A percentile compares a stretch with the other conserved stretches of the same genome.
These are phyloP conservation scores for Suillus ampliporus DNA, from an alignment of 768 basidiomycete genomes.

Conservation along the genomic window DNA sequence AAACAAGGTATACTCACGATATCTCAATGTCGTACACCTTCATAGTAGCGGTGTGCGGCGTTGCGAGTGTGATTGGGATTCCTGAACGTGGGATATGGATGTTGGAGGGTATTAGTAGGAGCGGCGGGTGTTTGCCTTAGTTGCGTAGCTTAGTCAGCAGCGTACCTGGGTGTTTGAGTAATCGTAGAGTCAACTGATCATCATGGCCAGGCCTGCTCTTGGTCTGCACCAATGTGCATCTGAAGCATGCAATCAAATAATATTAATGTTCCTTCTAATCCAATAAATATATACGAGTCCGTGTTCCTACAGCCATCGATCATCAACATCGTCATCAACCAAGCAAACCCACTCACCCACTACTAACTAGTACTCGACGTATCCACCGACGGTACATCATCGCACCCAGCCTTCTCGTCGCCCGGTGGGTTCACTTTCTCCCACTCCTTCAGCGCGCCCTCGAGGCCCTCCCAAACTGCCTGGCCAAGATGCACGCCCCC, in stretches of 20 bases:
- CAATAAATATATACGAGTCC: not conserved
- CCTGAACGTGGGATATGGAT: too few relatives aligned
- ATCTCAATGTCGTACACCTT: not conserved
- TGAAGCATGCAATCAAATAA: too few relatives aligned
- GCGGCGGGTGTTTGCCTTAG: too few relatives aligned
- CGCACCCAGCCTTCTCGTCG: conserved; percentile 24
- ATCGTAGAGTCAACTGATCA: too few relatives aligned
- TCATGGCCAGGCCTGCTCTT: too few relatives aligned
- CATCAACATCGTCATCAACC: not conserved
- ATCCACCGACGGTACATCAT: conserved; percentile 34
- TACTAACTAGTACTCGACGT: conserved; percentile 25
- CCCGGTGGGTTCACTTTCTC: conserved; percentile 43
- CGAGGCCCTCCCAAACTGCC: conserved; percentile 79
- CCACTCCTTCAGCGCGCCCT: conserved; percentile 70
- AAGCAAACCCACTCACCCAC: not conserved
- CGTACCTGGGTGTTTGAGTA: too few relatives aligned
- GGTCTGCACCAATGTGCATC: too few relatives aligned
- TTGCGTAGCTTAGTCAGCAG: too few relatives aligned
- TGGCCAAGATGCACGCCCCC: conserved; percentile 73
- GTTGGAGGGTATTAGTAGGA: too few relatives aligned
- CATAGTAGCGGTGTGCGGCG: not conserved
- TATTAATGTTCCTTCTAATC: not conserved
- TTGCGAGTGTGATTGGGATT: too few relatives aligned
- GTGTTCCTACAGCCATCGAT: not conserved
- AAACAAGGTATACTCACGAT: not conserved